Base-by-base conservation (phyloP, 192 early-diverging fungal genomes). In the Backusella tarrabulga region DNA sequence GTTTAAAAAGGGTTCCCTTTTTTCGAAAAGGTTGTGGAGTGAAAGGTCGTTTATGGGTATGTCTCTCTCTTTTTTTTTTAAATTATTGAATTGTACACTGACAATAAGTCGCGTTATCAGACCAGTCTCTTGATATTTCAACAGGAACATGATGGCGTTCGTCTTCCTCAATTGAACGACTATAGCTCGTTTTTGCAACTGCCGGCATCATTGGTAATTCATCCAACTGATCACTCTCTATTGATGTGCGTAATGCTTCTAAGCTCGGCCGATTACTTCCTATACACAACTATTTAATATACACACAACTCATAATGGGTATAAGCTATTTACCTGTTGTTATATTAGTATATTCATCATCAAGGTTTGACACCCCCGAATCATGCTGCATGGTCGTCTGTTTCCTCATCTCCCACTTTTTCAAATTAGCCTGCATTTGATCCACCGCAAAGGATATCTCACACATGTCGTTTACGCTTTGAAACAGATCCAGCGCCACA, bases 401-500 rank as follows among this genome's bases (percentile, higher is more conserved):
- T 42, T 74, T 79, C 4, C 73, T 38, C 3, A 26, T 63, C 74
- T 79, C 73, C 78, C 78, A 79, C 34, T 68, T 52, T 34, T 75
- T 74, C 17, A 74, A 32, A 41, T 79, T 79, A 7, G 46, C 68
- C 35, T 79, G 78, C 78, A 79, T 79, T 9, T 79, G 72, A 21
- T 79, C 74, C 21, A 79, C 73, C 17, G 66, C 60, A 67, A 60
- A 79, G 17, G 73, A 68, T 67, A 79, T 74, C 17, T 79, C 78
- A 75, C 83, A 56, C 29, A 63, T 63, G 26, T 63, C 56, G 12
- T 29, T 63, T 5, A 87, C 84, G 23, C 79, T 79, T 42, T 73
- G 56, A 71, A 88, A 89, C 11, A 89, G 67, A 40, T 85, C 85
- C 82, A 89, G 82, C 2, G 88, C 84, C 67, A 87, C 77, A 23